phyloP scores from a whole-genome alignment of 2,329 filamentous ascomycete genomes.

The Exophiala aquamarina region DNA sequence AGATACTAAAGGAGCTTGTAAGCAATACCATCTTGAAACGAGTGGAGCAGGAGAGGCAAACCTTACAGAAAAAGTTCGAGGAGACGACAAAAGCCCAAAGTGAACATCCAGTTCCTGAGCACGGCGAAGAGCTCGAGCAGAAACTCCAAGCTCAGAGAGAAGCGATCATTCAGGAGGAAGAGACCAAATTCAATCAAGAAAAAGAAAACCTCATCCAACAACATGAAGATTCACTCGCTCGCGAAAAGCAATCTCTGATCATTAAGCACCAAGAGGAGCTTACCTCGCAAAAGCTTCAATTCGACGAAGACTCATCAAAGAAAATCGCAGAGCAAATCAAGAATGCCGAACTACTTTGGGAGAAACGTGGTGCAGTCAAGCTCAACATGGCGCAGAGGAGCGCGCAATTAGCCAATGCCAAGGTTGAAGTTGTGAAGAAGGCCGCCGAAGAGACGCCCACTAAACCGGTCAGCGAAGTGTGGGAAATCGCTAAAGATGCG shows the following conservation, averaged over 20 bases:
- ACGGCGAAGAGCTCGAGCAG: constrained; percentile 21
- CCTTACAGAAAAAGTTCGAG: constrained; percentile 35
- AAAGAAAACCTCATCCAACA: constrained; percentile 37
- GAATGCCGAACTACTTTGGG: constrained; percentile 57
- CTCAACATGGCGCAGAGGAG: constrained; percentile 78
- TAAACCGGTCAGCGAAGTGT: constrained; percentile 80
- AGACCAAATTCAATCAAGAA: constrained; percentile 42
- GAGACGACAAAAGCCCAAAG: constrained; percentile 9
- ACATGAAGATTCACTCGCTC: constrained; percentile 39
- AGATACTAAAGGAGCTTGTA: constrained; percentile 53
- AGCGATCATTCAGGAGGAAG: constrained; percentile 35
- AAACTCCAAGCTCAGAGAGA: constrained; percentile 23
- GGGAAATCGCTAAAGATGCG: constrained; percentile 72
- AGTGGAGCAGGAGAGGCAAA: constrained; percentile 35
- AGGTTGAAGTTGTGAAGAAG: constrained; percentile 74
- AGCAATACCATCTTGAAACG: constrained; percentile 57
- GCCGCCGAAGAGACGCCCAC: constrained; percentile 84
- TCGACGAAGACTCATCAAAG: constrained; percentile 36
- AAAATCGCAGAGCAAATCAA: constrained; percentile 51
- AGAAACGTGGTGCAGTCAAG: constrained; percentile 72
- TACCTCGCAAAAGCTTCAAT: constrained; percentile 64
- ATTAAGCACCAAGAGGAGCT: constrained; percentile 56
- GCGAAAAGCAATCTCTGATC: constrained; percentile 41
- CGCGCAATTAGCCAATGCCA: constrained; percentile 63
- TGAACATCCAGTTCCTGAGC: constrained; percentile 2